Evolutionary conservation across 441 rosid genomes (phyloP).

Genomic region (Populus hybrid): DNA sequence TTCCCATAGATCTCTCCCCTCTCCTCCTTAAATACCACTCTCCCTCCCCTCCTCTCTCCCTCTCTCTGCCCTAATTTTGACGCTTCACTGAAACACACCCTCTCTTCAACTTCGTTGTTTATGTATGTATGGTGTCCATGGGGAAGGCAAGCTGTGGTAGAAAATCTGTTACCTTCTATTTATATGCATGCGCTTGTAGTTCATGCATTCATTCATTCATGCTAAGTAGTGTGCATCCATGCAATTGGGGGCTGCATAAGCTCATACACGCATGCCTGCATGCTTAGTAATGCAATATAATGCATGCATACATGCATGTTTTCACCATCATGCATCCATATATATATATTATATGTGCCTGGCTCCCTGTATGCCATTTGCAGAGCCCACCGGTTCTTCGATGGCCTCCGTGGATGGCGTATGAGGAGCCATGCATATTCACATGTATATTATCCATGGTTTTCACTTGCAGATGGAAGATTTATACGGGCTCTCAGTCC

Average conservation of each 20-base stretch:
- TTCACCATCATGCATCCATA: not conserved
- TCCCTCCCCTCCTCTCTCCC: slow-evolving; percentile 15
- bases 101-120: not conserved
- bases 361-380: slow-evolving; percentile 99
- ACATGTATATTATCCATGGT: slow-evolving; percentile 7
- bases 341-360: slow-evolving; percentile 60
- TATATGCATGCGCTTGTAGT: not conserved
- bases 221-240: not conserved
- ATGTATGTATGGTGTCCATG: not conserved
- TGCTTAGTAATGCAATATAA: not conserved
- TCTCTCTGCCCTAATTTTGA: slow-evolving; percentile 4
- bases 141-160: not conserved
- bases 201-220: slow-evolving; percentile 2
- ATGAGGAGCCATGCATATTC: slow-evolving; percentile 98
- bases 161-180: not conserved
- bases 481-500: not conserved
- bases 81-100: not conserved
- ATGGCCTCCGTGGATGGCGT: slow-evolving; percentile 93
- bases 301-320: not conserved
- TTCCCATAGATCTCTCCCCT: slow-evolving; percentile 7
- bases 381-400: slow-evolving; percentile 59
- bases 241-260: not conserved
- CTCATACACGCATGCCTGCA: not conserved
- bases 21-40: slow-evolving; percentile 30
- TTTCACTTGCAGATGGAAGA: not conserved